phyloP scores from a whole-genome alignment of 768 basidiomycete genomes.

The Epithele typhae region DNA sequence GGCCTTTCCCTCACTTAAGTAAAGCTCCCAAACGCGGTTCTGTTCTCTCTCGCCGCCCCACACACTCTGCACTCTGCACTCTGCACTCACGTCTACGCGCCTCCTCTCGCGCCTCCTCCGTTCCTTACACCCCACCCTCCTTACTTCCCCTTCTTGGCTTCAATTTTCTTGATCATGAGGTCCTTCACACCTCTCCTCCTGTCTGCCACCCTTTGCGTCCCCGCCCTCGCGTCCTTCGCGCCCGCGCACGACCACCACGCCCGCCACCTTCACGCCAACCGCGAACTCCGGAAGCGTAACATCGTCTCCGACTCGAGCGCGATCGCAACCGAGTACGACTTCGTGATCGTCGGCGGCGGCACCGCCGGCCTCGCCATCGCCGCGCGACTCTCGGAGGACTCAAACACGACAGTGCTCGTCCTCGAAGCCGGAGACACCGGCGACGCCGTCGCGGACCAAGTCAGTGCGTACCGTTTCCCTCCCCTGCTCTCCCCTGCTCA shows the following conservation, averaged over 20 bases:
- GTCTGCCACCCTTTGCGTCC: too few species aligned
- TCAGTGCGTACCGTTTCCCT: conserved; percentile 6
- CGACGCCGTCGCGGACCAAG: conserved; percentile 27
- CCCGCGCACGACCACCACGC: conserved; percentile 22
- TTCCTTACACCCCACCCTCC: too few species aligned
- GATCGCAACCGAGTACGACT: conserved; percentile 45
- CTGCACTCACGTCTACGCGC: too few species aligned
- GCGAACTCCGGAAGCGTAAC: conserved; percentile 27
- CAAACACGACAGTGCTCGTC: conserved; percentile 39
- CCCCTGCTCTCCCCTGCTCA: neutral
- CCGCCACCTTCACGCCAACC: conserved; percentile 9
- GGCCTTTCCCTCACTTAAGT: too few species aligned
- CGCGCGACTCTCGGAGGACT: conserved; percentile 41
- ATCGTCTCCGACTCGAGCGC: conserved; percentile 35
- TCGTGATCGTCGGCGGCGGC: conserved; percentile 47
- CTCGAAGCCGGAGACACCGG: conserved; percentile 44
- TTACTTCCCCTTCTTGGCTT: too few species aligned
- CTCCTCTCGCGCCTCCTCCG: too few species aligned
- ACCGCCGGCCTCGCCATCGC: conserved; percentile 45
- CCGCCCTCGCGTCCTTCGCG: too few species aligned
- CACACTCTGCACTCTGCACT: too few species aligned
- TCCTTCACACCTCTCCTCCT: too few species aligned
- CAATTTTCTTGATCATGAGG: too few species aligned
- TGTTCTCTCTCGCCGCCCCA: too few species aligned
- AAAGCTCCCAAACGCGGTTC: too few species aligned